Conservation (phyloP, 2,329 filamentous ascomycete genomes). For the Cladosporium sp. region DNA sequence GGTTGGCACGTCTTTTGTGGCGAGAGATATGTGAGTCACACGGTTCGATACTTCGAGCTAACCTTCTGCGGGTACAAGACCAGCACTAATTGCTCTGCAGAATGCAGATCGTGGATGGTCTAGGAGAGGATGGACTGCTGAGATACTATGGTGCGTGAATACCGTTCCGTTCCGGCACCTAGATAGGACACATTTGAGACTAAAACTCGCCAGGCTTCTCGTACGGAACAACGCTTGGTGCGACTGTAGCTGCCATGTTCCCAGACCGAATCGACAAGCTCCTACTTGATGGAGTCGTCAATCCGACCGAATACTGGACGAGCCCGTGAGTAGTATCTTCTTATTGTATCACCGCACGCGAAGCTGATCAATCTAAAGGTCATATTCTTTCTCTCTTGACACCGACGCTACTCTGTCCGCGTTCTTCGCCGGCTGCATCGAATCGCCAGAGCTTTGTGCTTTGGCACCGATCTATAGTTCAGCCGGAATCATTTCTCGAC, state of each 20-base stretch:
- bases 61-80: background rate
- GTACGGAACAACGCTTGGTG: background rate
- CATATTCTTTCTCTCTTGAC: background rate
- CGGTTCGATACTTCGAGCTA: background rate
- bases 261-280: background rate
- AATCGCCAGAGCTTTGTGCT: background rate
- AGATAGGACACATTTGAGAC: background rate
- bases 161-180: background rate
- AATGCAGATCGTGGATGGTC: background rate
- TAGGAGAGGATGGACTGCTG: background rate
- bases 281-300: background rate
- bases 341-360: background rate
- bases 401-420: background rate
- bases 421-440: background rate
- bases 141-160: background rate
- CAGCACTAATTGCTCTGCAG: background rate
- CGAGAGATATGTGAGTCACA: background rate
- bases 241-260: background rate
- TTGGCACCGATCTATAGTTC: background rate
- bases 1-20: background rate
- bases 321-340: background rate
- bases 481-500: background rate
- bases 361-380: background rate
- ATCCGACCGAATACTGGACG: background rate
- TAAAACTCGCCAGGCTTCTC: background rate